Evolutionary conservation across 1,284 basidiomycete species (phyloP).

Genomic region (Ganoderma leucocontextum): DNA sequence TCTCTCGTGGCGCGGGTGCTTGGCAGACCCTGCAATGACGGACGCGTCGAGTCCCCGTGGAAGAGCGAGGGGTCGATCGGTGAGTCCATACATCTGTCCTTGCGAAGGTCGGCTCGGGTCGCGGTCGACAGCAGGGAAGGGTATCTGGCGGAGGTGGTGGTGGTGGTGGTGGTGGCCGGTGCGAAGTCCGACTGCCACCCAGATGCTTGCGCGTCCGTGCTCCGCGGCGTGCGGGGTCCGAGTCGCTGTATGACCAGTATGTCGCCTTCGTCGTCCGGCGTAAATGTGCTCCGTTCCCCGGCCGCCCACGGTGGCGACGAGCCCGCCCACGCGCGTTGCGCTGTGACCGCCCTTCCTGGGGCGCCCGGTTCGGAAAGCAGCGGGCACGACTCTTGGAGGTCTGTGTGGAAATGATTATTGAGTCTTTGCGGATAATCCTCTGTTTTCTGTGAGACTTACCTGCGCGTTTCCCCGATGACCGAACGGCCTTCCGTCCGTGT

Average conservation of each 20-base stretch:
- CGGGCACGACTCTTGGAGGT: slow-evolving; percentile 3
- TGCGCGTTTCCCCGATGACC: neutral
- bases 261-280: neutral
- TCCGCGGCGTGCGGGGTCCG: neutral
- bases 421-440: neutral
- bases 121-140: neutral
- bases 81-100: neutral
- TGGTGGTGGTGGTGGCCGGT: neutral
- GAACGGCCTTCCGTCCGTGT: neutral
- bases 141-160: neutral
- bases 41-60: neutral
- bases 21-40: neutral
- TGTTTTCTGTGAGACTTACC: neutral
- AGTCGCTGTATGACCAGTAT: neutral
- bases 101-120: neutral
- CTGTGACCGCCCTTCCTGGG: neutral
- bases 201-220: neutral
- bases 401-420: neutral
- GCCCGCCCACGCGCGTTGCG: neutral
- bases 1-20: neutral
- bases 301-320: neutral
- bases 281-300: neutral
- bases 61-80: slow-evolving; percentile 1
- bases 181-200: neutral
- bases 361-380: neutral